Evolutionary conservation across 176 grass and related monocot species (phyloP), one percentile per base, ranked within the genome.

Genomic region (Areca catechu): DNA sequence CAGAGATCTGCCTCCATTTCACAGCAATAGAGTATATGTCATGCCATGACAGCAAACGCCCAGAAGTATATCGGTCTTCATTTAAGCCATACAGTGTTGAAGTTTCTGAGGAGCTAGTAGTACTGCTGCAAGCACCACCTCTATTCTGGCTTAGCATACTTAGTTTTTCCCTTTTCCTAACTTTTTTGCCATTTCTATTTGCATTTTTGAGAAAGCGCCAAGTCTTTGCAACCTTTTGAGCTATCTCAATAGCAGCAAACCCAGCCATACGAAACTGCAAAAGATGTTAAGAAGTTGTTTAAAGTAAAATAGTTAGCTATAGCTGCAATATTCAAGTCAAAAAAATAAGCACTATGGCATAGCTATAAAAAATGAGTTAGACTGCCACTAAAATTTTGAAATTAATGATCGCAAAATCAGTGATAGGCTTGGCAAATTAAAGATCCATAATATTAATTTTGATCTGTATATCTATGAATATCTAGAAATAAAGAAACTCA

Each of bases 1-100:
- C 93, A 72, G 93, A 97, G 71, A 97, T 82, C 30, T 97, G 87
- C 68, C 93, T 82, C 93, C 93, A 97, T 56, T 83, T 92, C 48
- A 88, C 93, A 62, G 84, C 93, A 81, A 97, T 55, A 66, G 77
- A 74, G 76, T 92, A 97, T 30, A 97, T 76, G 83, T 91, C 86
- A n/a, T 88, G 75, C 93, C 93, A 97, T 66, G 93, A 81, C 21
- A 88, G 75, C 48, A 72, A 77, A 48, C 84, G 80, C 5, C 76
- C 80, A 58, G 87, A 80, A 49, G 85, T 74, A 64, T 79, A 49
- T 67, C 24, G 80, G 28, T 91, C 93, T 81, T 91, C 93, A 74
- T 63, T 86, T 69, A 79, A 77, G 68, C 60, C 67, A 20, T 37
- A 54, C 52, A 79, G 77, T 17, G 80, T 74, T 60, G 68, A 82